A percentile compares a stretch with the other conserved stretches of the same genome.
phyloP scores from a whole-genome alignment of 352 stramenopile genomes.

The Pythium brachiatum region DNA sequence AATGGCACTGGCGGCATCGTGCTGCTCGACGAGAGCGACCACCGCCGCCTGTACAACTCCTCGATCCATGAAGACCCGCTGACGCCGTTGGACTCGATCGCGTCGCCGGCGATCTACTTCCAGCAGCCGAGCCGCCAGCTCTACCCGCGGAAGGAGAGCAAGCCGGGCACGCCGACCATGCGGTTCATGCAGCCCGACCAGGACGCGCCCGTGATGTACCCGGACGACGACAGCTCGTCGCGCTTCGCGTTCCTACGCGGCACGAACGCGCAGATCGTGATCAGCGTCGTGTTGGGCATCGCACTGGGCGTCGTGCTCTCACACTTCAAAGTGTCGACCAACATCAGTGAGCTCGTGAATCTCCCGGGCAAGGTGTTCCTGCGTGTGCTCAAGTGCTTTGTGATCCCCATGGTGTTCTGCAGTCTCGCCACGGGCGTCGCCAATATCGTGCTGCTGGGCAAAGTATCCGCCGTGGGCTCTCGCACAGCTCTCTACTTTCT shows the following conservation, averaged over 20 bases:
- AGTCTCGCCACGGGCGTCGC: constrained; percentile 56
- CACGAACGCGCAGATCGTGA: constrained; percentile 32
- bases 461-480: constrained; percentile 55
- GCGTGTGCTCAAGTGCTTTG: constrained; percentile 34
- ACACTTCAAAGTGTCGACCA: constrained; percentile 17
- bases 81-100: constrained; percentile 38
- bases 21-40: constrained; percentile 24
- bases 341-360: constrained; percentile 26
- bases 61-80: constrained; percentile 21
- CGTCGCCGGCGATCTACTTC: constrained; percentile 40
- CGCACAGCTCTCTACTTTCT: constrained; percentile 54
- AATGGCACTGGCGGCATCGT: constrained; percentile 15
- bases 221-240: constrained; percentile 12
- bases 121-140: constrained; percentile 23
- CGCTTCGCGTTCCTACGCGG: constrained; percentile 23
- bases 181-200: constrained; percentile 7
- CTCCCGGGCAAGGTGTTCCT: constrained; percentile 34
- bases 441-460: constrained; percentile 64
- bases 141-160: constrained; percentile 25
- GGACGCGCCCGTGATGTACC: constrained; percentile 16
- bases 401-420: constrained; percentile 65
- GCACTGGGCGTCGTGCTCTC: constrained; percentile 27
- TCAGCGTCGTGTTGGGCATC: constrained; percentile 28
- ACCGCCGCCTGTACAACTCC: constrained; percentile 21
- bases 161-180: constrained; percentile 1